Evolutionary conservation across 306 rosid species (phyloP).

Genomic region (Cyclanthera cordifolia): DNA sequence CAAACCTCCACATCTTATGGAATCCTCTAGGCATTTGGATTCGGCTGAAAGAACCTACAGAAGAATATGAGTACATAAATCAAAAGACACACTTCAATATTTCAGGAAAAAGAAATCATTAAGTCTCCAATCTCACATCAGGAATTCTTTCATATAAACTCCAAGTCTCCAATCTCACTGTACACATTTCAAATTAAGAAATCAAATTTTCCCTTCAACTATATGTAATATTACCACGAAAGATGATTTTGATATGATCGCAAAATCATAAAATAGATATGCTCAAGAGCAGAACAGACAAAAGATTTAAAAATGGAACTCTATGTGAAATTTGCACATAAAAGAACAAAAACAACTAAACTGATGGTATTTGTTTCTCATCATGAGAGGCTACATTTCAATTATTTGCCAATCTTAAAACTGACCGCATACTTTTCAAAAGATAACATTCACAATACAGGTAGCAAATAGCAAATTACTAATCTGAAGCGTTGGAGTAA

Average conservation of each 20-base stretch:
- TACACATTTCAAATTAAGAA: not conserved
- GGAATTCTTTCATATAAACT: not conserved
- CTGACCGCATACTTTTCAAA: not conserved
- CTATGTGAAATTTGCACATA: not conserved
- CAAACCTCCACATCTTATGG: slow-evolving; percentile 81
- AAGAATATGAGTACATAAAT: slow-evolving; percentile 9
- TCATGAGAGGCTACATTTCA: not conserved
- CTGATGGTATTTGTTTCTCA: not conserved
- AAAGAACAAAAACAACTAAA: not conserved
- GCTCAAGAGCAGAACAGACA: too few relatives aligned
- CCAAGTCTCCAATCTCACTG: not conserved
- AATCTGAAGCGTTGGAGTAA: not conserved
- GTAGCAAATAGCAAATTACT: not conserved
- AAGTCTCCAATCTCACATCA: not conserved
- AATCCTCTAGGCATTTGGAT: slow-evolving; percentile 46
- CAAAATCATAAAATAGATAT: not conserved
- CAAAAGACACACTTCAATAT: not conserved
- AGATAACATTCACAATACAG: not conserved
- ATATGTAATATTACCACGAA: not conserved
- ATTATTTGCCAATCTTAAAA: not conserved
- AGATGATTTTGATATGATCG: not conserved
- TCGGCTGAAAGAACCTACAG: slow-evolving; percentile 61
- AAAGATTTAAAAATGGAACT: not conserved
- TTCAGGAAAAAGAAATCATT: not conserved
- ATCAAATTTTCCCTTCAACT: not conserved